Conservation (phyloP, 1,284 basidiomycete species). For the Sanguinoderma infundibulare region DNA sequence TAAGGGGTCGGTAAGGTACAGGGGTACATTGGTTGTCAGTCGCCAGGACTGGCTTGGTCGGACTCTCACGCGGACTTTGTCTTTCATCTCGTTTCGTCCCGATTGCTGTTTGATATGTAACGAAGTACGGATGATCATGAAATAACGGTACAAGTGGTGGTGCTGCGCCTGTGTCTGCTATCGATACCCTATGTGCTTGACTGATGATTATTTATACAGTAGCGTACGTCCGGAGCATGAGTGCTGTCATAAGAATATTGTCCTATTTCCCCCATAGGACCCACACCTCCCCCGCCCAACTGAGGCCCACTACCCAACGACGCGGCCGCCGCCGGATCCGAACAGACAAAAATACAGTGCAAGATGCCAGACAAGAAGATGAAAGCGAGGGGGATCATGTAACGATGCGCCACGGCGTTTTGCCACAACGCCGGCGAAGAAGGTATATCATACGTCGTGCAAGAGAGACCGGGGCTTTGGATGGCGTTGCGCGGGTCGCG, state of each 20-base stretch:
- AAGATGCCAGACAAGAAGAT: not conserved
- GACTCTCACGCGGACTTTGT: not conserved
- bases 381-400: not conserved
- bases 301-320: not conserved
- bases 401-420: not conserved
- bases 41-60: conserved; percentile 9
- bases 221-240: conserved; percentile 18
- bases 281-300: not conserved
- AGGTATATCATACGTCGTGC: not conserved
- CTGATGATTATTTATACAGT: conserved; percentile 21
- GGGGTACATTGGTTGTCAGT: conserved; percentile 1
- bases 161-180: conserved; percentile 29
- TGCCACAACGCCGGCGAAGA: not conserved
- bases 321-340: not conserved
- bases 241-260: conserved; percentile 17
- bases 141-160: conserved; percentile 24
- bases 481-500: not conserved
- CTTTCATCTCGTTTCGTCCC: not conserved
- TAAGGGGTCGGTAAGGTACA: conserved; percentile 33
- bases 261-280: conserved; percentile 1
- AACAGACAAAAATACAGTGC: not conserved
- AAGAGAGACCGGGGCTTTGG: not conserved
- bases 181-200: conserved; percentile 29
- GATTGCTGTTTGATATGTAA: conserved; percentile 1
- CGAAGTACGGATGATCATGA: conserved; percentile 16